These are phyloP conservation scores for Daldinia concentrica DNA, from an alignment of 495 filamentous ascomycete genomes.

Conservation along the genomic window DNA sequence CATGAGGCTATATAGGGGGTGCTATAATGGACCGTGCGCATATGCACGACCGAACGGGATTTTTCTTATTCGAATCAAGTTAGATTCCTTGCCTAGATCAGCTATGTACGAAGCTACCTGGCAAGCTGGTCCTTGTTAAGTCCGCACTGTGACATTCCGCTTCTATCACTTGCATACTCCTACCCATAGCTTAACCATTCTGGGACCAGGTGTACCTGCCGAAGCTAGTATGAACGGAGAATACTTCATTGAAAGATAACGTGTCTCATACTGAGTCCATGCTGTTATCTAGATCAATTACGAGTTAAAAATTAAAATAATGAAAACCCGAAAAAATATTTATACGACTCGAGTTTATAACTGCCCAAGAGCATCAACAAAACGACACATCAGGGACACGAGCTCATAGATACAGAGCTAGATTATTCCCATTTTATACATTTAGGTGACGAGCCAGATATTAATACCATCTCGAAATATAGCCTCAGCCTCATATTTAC, in stretches of 20 bases:
- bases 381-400: not conserved
- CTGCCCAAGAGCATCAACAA: not conserved
- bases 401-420: not conserved
- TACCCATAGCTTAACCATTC: conserved; percentile 13
- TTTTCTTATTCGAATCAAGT: conserved; percentile 14
- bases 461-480: not conserved
- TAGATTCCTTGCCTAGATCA: conserved; percentile 7
- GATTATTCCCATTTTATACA: not conserved
- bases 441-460: not conserved
- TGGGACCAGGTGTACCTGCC: conserved; percentile 11
- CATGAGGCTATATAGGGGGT: conserved; percentile 13
- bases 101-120: not conserved
- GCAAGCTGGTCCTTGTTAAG: not conserved
- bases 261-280: not conserved
- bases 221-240: conserved; percentile 7
- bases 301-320: not conserved
- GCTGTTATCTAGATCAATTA: not conserved
- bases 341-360: not conserved
- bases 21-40: conserved; percentile 35
- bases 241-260: not conserved
- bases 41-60: conserved; percentile 21
- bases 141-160: conserved; percentile 38
- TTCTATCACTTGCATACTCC: conserved; percentile 36
- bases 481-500: not conserved
- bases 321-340: not conserved